phyloP scores from a whole-genome alignment of 2,329 filamentous ascomycete genomes.

The Epicoccum nigrum region DNA sequence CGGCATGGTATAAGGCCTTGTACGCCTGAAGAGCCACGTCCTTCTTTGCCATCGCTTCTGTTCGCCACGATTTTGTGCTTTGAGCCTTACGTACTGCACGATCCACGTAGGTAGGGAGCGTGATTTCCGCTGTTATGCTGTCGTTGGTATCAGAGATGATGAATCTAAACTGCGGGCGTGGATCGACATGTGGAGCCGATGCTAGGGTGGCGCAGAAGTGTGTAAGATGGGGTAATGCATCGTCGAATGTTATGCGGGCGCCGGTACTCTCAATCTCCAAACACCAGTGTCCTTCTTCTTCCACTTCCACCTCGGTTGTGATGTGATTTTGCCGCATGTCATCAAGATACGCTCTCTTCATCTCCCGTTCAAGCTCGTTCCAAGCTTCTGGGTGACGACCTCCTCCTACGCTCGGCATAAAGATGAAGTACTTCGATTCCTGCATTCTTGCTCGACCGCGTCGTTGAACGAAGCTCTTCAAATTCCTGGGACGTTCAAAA shows the following conservation, averaged over 20 bases:
- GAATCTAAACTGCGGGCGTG: constrained; percentile 71
- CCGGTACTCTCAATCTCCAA: constrained; percentile 44
- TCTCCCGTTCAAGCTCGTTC: constrained; percentile 71
- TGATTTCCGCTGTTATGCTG: constrained; percentile 64
- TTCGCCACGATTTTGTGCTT: constrained; percentile 66
- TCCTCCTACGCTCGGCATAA: constrained; percentile 49
- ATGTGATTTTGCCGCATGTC: constrained; percentile 61
- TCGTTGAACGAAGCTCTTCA: constrained; percentile 70
- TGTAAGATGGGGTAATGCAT: constrained; percentile 75
- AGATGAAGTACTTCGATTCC: constrained; percentile 61
- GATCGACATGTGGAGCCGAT: constrained; percentile 65
- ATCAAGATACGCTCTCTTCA: constrained; percentile 73
- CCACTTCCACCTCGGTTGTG: constrained; percentile 51
- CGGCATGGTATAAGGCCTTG: constrained; percentile 68
- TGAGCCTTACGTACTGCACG: constrained; percentile 61
- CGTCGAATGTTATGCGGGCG: constrained; percentile 73
- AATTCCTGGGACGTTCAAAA: constrained; percentile 65
- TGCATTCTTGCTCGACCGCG: constrained; percentile 66
- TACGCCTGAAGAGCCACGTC: constrained; percentile 88
- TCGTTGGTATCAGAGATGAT: constrained; percentile 41
- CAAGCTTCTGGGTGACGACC: constrained; percentile 58
- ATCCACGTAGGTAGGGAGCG: constrained; percentile 74
- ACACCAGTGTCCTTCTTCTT: constrained; percentile 55
- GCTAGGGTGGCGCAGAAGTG: constrained; percentile 77
- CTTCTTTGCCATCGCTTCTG: constrained; percentile 73